Conservation (phyloP, 2,329 filamentous ascomycete species). For the Colletotrichum cereale region DNA sequence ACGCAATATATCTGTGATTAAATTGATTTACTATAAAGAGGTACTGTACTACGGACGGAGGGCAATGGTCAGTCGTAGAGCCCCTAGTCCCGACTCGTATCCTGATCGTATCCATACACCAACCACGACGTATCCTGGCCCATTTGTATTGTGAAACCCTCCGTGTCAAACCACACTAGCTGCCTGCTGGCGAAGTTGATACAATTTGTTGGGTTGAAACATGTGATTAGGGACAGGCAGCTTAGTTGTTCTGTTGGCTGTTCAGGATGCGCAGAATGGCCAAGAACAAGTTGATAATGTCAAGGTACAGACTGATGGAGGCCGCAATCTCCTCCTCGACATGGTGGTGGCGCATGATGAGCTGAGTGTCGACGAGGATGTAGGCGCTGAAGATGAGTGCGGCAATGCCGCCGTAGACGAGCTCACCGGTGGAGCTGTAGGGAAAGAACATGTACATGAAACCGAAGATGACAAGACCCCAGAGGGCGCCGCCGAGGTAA, state of each 20-base stretch:
- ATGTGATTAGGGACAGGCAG: neutral
- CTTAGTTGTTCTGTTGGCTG: constrained; percentile 91
- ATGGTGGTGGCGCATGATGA: constrained; percentile 95
- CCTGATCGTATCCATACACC: neutral
- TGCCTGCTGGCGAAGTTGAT: neutral
- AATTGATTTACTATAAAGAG: constrained; percentile 1
- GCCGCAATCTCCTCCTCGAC: constrained; percentile 98
- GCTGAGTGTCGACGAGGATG: constrained; percentile 95
- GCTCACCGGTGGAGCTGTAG: constrained; percentile 82
- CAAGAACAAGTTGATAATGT: constrained; percentile 97
- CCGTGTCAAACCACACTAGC: neutral
- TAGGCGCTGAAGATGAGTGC: constrained; percentile 95
- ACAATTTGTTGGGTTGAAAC: neutral
- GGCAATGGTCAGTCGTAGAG: neutral
- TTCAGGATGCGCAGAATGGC: constrained; percentile 96
- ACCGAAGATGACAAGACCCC: constrained; percentile 91
- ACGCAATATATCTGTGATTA: neutral
- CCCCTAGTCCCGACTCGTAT: neutral
- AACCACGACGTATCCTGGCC: neutral
- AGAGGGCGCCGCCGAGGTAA: constrained; percentile 90
- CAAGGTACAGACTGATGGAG: constrained; percentile 93
- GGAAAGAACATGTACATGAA: constrained; percentile 95
- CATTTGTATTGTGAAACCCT: neutral
- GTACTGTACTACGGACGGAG: neutral
- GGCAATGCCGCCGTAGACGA: constrained; percentile 84